A percentile compares a stretch with the other conserved stretches of the same genome.
Evolutionary conservation across 2,329 filamentous ascomycete species (phyloP).

Genomic region (Trichoderma harzianum): DNA sequence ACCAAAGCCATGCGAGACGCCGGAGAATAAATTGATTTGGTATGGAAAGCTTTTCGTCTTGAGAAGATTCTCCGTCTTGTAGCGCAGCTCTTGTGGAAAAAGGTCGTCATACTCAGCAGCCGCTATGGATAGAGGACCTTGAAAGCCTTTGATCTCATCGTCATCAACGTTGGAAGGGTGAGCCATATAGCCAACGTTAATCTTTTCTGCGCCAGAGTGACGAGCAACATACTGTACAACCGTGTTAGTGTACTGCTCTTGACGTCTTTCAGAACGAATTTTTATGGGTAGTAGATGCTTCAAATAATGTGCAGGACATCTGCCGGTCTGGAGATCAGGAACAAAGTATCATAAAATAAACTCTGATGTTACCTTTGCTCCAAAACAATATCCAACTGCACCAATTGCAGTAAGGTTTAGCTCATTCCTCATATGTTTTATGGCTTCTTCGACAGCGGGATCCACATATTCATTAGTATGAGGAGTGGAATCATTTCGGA

Average conservation of each 20-base stretch:
- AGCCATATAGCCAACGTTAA: conserved; percentile 59
- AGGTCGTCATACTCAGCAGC: conserved; percentile 61
- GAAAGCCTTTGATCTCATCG: conserved; percentile 56
- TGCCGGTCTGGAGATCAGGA: neutral
- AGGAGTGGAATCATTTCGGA: conserved; percentile 44
- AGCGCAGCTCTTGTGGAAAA: conserved; percentile 54
- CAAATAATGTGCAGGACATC: neutral
- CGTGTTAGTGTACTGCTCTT: neutral
- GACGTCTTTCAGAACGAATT: neutral
- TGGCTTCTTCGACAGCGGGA: conserved; percentile 24
- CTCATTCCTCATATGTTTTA: neutral
- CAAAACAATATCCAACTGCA: neutral
- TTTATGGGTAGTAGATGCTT: neutral
- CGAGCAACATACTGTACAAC: conserved; percentile 51
- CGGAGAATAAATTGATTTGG: conserved; percentile 67
- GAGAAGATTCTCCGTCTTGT: conserved; percentile 58
- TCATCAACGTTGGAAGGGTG: conserved; percentile 61
- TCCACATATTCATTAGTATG: conserved; percentile 35
- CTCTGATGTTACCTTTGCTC: neutral
- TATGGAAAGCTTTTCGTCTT: conserved; percentile 52
- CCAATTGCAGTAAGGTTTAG: neutral
- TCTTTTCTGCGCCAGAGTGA: conserved; percentile 51
- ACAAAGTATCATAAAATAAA: neutral
- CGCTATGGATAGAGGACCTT: conserved; percentile 57
- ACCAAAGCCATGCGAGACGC: conserved; percentile 70